These are phyloP conservation scores for Aureobasidium melanogenum DNA, from an alignment of 2,329 filamentous ascomycete species.

Conservation along the genomic window DNA sequence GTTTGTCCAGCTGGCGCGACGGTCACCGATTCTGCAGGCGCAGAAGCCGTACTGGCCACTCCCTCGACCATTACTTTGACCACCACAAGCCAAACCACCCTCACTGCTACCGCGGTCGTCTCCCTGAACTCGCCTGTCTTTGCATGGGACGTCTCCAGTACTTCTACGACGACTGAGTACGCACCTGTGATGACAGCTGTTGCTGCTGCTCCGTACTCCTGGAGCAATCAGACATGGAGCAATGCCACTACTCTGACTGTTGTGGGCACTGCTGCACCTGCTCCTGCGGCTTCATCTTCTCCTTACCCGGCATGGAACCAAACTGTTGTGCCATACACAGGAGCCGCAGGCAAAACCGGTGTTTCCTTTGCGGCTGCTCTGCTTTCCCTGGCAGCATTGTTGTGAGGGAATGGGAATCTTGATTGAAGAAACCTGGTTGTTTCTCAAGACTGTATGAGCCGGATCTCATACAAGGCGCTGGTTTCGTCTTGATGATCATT, in stretches of 20 bases:
- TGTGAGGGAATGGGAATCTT: background rate
- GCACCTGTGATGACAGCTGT: background rate
- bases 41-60: background rate
- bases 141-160: background rate
- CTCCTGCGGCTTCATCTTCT: background rate
- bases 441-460: background rate
- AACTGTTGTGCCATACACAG: background rate
- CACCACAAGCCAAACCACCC: background rate
- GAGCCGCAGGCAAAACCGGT: background rate
- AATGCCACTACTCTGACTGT: background rate
- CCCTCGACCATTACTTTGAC: conserved; percentile 4
- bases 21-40: background rate
- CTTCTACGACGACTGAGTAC: background rate
- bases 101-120: background rate
- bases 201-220: background rate
- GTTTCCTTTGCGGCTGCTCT: background rate
- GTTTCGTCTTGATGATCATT: background rate
- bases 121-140: background rate
- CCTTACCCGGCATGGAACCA: background rate
- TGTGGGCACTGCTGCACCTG: background rate
- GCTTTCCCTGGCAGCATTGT: background rate
- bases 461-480: background rate
- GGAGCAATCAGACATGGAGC: background rate
- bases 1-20: conserved; percentile 4
- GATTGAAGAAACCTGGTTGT: background rate